These are phyloP conservation scores for Bipolaris cookei DNA, from an alignment of 2,329 filamentous ascomycete species.

Conservation along the genomic window DNA sequence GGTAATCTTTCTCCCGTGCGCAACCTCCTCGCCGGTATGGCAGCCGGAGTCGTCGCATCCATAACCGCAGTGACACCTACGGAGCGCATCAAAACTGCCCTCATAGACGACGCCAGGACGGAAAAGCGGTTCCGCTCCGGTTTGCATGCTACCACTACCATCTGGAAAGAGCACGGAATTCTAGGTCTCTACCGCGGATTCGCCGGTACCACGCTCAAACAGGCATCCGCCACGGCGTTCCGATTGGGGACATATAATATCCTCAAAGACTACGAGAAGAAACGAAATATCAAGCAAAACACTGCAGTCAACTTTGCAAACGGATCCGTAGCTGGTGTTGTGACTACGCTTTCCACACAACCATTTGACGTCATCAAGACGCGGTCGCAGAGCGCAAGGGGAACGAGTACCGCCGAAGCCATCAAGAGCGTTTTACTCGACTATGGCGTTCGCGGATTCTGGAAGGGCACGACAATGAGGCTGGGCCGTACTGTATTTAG, in stretches of 20 bases:
- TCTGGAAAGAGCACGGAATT: slow-evolving; percentile 62
- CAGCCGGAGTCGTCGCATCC: slow-evolving; percentile 66
- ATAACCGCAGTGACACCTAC: slow-evolving; percentile 71
- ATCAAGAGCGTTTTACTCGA: slow-evolving; percentile 62
- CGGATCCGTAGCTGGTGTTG: slow-evolving; percentile 64
- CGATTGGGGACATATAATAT: slow-evolving; percentile 69
- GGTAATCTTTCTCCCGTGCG: slow-evolving; percentile 62
- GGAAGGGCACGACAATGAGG: slow-evolving; percentile 73
- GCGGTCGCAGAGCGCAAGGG: slow-evolving; percentile 64
- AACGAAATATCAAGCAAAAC: slow-evolving; percentile 56
- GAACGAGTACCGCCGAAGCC: slow-evolving; percentile 64
- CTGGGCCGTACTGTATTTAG: slow-evolving; percentile 68
- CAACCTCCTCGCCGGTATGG: slow-evolving; percentile 69
- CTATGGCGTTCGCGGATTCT: slow-evolving; percentile 66
- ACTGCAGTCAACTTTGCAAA: slow-evolving; percentile 66
- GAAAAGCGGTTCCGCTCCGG: slow-evolving; percentile 59
- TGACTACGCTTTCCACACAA: slow-evolving; percentile 66
- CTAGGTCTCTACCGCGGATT: slow-evolving; percentile 64
- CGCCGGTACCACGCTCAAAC: slow-evolving; percentile 66
- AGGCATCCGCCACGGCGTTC: slow-evolving; percentile 66
- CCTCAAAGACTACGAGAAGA: slow-evolving; percentile 64
- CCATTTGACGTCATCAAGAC: slow-evolving; percentile 71
- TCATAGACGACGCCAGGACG: slow-evolving; percentile 66
- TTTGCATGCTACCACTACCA: slow-evolving; percentile 57
- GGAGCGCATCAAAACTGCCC: slow-evolving; percentile 71